phyloP scores from a whole-genome alignment of 2,329 filamentous ascomycete species.

The Epichloe uncinata region DNA sequence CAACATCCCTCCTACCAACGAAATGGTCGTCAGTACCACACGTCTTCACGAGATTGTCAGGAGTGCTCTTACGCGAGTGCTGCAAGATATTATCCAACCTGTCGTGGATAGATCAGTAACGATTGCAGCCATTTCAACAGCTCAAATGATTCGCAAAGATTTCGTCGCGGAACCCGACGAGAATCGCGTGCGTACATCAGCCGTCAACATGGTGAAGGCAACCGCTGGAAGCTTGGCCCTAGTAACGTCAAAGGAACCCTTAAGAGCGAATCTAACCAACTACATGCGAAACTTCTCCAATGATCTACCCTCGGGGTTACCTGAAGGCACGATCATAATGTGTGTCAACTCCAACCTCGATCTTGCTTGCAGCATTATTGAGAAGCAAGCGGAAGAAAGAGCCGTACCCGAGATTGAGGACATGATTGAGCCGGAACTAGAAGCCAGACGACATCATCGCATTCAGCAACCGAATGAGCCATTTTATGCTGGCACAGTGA shows the following conservation, averaged over 20 bases:
- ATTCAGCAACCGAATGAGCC: slow-evolving; percentile 65
- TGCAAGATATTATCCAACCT: slow-evolving; percentile 92
- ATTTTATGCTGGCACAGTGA: slow-evolving; percentile 71
- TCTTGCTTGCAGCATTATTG: slow-evolving; percentile 81
- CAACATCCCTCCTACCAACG: slow-evolving; percentile 67
- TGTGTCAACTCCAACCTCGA: slow-evolving; percentile 98
- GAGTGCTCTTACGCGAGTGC: slow-evolving; percentile 73
- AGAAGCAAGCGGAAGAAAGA: slow-evolving; percentile 88
- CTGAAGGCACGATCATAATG: slow-evolving; percentile 93
- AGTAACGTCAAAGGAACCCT: slow-evolving; percentile 95
- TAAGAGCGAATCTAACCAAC: slow-evolving; percentile 93
- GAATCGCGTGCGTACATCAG: slow-evolving; percentile 70
- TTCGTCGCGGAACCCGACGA: slow-evolving; percentile 90
- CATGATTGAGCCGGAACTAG: slow-evolving; percentile 71
- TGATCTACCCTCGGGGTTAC: slow-evolving; percentile 66
- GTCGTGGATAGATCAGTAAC: slow-evolving; percentile 96
- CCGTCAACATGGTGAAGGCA: slow-evolving; percentile 88
- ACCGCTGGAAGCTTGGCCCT: slow-evolving; percentile 87
- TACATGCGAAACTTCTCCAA: slow-evolving; percentile 66
- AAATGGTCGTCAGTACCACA: slow-evolving; percentile 59
- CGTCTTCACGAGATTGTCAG: slow-evolving; percentile 67
- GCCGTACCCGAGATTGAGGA: slow-evolving; percentile 92
- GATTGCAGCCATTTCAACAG: slow-evolving; percentile 91
- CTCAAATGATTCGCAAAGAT: slow-evolving; percentile 91
- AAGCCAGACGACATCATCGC: slow-evolving; percentile 63